Evolutionary conservation across 2,329 filamentous ascomycete species (phyloP).

Genomic region (Trichoderma polysporum): DNA sequence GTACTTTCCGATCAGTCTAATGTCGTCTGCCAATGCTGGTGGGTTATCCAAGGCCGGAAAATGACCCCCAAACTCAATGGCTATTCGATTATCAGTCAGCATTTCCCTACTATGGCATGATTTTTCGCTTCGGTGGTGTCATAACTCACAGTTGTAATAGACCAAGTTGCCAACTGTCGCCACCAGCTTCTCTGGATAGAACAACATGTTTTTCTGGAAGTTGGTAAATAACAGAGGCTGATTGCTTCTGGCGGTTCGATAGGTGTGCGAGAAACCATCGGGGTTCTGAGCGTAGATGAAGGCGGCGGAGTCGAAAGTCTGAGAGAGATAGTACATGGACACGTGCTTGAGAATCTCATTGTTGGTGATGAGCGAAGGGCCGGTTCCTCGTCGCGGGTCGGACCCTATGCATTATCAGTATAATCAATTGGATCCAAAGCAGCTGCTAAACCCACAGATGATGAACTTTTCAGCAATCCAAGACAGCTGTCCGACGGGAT

Average conservation of each 20-base stretch:
- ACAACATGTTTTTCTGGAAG: slow-evolving; percentile 26
- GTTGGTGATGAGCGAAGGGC: slow-evolving; percentile 22
- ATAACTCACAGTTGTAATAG: slow-evolving; percentile 19
- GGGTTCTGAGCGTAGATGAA: slow-evolving; percentile 25
- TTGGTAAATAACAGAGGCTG: slow-evolving; percentile 23
- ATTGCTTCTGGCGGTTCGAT: slow-evolving; percentile 21
- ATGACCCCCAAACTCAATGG: background rate
- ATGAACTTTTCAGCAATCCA: slow-evolving; percentile 44
- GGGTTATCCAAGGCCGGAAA: background rate
- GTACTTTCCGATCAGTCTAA: background rate
- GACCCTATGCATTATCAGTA: background rate
- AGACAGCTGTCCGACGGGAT: slow-evolving; percentile 43
- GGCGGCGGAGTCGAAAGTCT: slow-evolving; percentile 27
- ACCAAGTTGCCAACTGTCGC: slow-evolving; percentile 26
- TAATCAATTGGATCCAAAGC: fast-evolving
- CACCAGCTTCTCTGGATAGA: slow-evolving; percentile 22
- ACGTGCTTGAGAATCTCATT: slow-evolving; percentile 26
- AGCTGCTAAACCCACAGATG: slow-evolving; percentile 18
- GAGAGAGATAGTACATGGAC: slow-evolving; percentile 29
- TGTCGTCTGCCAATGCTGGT: background rate
- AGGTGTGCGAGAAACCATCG: slow-evolving; percentile 19
- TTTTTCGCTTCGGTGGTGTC: too few species aligned
- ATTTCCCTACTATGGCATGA: background rate
- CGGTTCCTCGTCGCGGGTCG: background rate
- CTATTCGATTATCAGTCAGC: background rate